Percentiles rank a stretch among this genome's conserved stretches.
Evolutionary conservation across 257 asterid genomes (phyloP).

Genomic region (Scutellaria minor): DNA sequence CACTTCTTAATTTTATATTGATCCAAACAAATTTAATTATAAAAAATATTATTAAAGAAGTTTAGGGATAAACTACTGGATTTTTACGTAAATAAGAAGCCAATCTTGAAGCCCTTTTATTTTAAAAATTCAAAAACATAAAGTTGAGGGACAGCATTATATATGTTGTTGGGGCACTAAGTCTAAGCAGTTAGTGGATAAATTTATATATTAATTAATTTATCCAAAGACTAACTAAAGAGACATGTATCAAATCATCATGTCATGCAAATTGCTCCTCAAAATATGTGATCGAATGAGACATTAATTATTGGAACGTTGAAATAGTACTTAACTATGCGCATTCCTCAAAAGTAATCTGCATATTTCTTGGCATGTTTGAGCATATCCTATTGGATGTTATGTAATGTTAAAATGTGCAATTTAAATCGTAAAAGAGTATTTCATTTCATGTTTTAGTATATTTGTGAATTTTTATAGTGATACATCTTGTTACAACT

Average conservation of each 20-base stretch:
- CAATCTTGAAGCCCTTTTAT: constrained; percentile 38
- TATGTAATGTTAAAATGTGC: not conserved
- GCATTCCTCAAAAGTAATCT: constrained; percentile 1
- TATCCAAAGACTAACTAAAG: constrained; percentile 1
- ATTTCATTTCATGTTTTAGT: not conserved
- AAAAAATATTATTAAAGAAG: not conserved
- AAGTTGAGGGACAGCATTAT: constrained; percentile 65
- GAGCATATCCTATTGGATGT: not conserved
- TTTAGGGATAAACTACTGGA: constrained; percentile 37
- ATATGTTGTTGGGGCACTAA: constrained; percentile 78
- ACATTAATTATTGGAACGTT: constrained; percentile 28
- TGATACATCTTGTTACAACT: no score
- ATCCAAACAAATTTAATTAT: constrained; percentile 16
- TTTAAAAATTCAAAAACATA: constrained; percentile 46
- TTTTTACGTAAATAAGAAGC: constrained; percentile 43
- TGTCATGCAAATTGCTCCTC: constrained; percentile 28
- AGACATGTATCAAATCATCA: constrained; percentile 28
- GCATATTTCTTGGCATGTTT: constrained; percentile 24
- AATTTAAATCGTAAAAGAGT: not conserved
- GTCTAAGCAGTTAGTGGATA: constrained; percentile 69
- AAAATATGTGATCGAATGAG: not conserved
- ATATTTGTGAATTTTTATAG: no score
- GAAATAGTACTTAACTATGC: not conserved
- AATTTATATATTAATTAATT: constrained; percentile 29
- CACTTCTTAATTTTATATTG: constrained; percentile 38